These are phyloP conservation scores for Mortierella antarctica DNA, from an alignment of 192 early-diverging fungal species.

Conservation along the genomic window DNA sequence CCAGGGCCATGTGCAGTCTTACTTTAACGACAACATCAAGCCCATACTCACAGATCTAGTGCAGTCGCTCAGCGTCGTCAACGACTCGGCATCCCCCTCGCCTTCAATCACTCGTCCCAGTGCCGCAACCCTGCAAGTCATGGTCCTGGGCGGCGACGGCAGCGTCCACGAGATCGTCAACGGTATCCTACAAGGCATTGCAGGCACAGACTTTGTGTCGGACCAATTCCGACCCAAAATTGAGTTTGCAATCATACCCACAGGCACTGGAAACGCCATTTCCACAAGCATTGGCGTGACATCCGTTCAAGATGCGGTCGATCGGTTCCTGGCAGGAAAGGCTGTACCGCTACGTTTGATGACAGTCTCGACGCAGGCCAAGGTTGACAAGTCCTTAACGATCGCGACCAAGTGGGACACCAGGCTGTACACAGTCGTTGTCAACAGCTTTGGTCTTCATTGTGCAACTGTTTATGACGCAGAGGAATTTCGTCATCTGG, in stretches of 20 bases:
- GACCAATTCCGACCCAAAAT: conserved; percentile 23
- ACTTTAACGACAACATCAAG: conserved; percentile 45
- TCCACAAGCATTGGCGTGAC: conserved; percentile 54
- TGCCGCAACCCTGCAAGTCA: conserved; percentile 39
- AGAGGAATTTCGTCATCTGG: conserved; percentile 57
- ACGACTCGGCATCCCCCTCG: neutral
- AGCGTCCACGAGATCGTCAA: conserved; percentile 64
- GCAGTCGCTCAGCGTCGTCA: conserved; percentile 24
- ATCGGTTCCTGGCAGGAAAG: conserved; percentile 49
- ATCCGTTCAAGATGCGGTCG: conserved; percentile 43
- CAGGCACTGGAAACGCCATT: conserved; percentile 62
- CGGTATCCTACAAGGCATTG: conserved; percentile 50
- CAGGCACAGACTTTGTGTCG: conserved; percentile 17
- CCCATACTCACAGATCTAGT: conserved; percentile 45
- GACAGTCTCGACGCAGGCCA: conserved; percentile 40
- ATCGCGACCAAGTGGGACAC: conserved; percentile 20
- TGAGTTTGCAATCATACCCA: conserved; percentile 57
- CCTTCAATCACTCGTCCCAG: conserved; percentile 17
- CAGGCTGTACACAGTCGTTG: conserved; percentile 51
- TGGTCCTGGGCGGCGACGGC: conserved; percentile 63
- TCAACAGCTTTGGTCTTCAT: conserved; percentile 64
- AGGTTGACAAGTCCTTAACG: too few species aligned
- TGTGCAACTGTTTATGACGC: conserved; percentile 63
- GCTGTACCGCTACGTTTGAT: conserved; percentile 39
- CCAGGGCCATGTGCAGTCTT: conserved; percentile 26